Conservation (phyloP, 1,284 basidiomycete species). For the Ustilago trichophora region DNA sequence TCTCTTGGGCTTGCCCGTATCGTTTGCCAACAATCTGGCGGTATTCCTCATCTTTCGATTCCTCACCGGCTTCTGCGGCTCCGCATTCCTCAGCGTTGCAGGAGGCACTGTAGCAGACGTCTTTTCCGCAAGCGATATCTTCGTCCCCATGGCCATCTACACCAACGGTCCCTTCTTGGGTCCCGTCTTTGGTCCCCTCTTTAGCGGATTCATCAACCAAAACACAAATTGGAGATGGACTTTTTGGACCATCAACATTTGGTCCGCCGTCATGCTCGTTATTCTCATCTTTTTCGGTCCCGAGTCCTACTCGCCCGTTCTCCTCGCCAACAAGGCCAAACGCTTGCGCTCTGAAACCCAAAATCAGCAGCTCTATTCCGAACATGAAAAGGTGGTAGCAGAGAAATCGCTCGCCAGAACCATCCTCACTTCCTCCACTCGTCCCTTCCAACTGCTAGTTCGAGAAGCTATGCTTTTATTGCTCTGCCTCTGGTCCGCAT, state of each 20-base stretch:
- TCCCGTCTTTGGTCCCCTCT: conserved; percentile 49
- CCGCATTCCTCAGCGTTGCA: conserved; percentile 58
- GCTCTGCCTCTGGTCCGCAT: conserved; percentile 37
- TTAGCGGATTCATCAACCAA: conserved; percentile 60
- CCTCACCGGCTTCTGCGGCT: conserved; percentile 63
- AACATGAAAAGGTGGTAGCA: conserved; percentile 24
- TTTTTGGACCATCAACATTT: conserved; percentile 61
- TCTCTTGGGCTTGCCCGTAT: conserved; percentile 46
- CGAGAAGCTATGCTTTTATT: conserved; percentile 33
- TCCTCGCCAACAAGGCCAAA: conserved; percentile 60
- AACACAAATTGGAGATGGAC: conserved; percentile 65
- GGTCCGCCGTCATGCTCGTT: conserved; percentile 55
- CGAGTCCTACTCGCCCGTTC: conserved; percentile 64
- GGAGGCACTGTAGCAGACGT: conserved; percentile 55
- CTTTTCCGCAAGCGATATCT: conserved; percentile 58
- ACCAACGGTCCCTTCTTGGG: conserved; percentile 63
- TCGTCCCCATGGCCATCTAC: conserved; percentile 65
- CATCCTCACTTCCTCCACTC: conserved; percentile 20
- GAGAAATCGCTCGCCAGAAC: conserved; percentile 19
- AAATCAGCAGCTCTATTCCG: conserved; percentile 46
- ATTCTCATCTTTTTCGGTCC: conserved; percentile 61
- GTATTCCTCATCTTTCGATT: conserved; percentile 62
- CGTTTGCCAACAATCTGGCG: conserved; percentile 61
- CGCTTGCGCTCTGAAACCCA: conserved; percentile 59
- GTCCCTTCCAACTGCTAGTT: conserved; percentile 28